These are phyloP conservation scores for Gamsiella multidivaricata DNA, from an alignment of 192 early-diverging fungal genomes.

Conservation along the genomic window DNA sequence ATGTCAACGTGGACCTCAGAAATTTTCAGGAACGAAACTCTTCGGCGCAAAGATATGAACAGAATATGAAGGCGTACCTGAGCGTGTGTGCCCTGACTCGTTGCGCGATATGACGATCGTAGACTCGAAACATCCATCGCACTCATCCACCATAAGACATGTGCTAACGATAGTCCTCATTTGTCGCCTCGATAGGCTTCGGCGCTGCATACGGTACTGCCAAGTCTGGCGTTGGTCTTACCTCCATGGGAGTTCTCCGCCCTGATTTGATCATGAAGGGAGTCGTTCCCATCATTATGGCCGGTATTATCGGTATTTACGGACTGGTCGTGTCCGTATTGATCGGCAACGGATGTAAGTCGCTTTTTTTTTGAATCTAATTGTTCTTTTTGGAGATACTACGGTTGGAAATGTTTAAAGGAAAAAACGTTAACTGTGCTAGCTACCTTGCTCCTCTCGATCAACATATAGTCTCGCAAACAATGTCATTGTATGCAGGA, in stretches of 20 bases:
- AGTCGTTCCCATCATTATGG: constrained; percentile 96
- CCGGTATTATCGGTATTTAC: constrained; percentile 99
- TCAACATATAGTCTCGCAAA: constrained; percentile 35
- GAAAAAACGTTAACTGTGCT: no score
- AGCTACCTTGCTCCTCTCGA: background rate
- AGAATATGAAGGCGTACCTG: no score
- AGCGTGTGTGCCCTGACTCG: no score
- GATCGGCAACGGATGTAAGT: constrained; percentile 82
- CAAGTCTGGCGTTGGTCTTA: constrained; percentile 90
- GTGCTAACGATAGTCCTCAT: background rate
- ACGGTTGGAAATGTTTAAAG: no score
- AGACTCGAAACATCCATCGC: background rate
- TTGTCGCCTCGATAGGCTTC: constrained; percentile 67
- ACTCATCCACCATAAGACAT: background rate
- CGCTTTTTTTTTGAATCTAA: background rate
- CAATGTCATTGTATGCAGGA: constrained; percentile 77
- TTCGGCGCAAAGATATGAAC: no score
- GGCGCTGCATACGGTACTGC: constrained; percentile 94
- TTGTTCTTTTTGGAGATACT: background rate
- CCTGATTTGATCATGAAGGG: constrained; percentile 91
- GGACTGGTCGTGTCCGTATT: constrained; percentile 97
- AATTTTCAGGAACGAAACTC: no score
- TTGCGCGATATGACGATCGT: no score
- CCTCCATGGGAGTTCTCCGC: constrained; percentile 86
- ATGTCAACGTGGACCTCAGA: no score